These are phyloP conservation scores for Gossypium schwendimanii DNA, from an alignment of 441 rosid species.

Conservation along the genomic window DNA sequence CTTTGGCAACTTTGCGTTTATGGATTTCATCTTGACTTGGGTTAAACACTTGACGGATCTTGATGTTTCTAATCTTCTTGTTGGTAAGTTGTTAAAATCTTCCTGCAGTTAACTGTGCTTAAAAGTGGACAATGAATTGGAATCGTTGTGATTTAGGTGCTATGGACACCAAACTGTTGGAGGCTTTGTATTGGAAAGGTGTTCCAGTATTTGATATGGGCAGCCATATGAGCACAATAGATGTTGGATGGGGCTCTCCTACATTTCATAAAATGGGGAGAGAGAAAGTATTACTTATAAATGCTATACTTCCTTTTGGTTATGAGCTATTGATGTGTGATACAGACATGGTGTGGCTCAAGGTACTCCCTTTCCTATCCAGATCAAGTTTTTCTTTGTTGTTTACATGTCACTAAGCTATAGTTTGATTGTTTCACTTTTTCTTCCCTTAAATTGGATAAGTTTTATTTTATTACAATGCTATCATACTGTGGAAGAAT, in stretches of 20 bases:
- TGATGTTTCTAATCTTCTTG: constrained; percentile 76
- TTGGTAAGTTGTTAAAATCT: constrained; percentile 47
- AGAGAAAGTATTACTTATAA: constrained; percentile 88
- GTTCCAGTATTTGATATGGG: constrained; percentile 98
- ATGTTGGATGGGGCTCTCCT: constrained; percentile 97
- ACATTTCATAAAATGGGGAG: constrained; percentile 98
- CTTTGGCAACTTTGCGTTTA: constrained; percentile 93
- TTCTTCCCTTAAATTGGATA: not conserved
- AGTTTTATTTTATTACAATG: not conserved
- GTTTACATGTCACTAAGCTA: not conserved
- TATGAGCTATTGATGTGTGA: constrained; percentile 92
- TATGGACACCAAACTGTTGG: constrained; percentile 87
- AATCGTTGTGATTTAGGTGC: constrained; percentile 48
- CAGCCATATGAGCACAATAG: constrained; percentile 92
- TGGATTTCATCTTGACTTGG: constrained; percentile 98
- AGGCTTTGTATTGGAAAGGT: constrained; percentile 95
- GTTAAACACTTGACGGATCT: constrained; percentile 86
- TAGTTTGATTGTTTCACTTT: not conserved
- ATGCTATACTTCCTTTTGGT: constrained; percentile 78
- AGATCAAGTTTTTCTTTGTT: not conserved
- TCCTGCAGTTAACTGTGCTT: not conserved
- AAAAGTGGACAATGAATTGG: constrained; percentile 2
- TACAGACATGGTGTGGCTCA: constrained; percentile 98
- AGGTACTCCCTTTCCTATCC: constrained; percentile 38
- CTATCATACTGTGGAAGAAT: not conserved